A percentile compares a stretch with the other conserved stretches of the same genome.
These are phyloP conservation scores for Ailanthus altissimus DNA, from an alignment of 345 rosid genomes.

Conservation along the genomic window DNA sequence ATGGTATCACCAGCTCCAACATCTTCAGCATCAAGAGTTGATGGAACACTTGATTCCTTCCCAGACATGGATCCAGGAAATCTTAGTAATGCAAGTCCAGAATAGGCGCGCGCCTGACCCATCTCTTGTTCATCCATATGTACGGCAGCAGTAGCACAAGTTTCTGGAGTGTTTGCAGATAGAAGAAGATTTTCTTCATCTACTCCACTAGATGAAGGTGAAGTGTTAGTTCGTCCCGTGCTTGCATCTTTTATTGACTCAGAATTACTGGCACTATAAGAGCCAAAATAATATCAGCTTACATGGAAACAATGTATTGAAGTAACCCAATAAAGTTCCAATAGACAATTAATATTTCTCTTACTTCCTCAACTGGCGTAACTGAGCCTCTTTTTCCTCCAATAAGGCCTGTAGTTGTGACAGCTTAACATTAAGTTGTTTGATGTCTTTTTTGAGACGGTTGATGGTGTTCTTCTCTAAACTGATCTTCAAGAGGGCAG, in stretches of 20 bases:
- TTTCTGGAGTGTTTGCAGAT: constrained; percentile 32
- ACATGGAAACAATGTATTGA: constrained; percentile 12
- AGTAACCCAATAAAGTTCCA: constrained; percentile 12
- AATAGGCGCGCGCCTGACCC: constrained; percentile 28
- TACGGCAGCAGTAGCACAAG: constrained; percentile 21
- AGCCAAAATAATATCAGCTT: constrained; percentile 18
- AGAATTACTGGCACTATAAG: constrained; percentile 35
- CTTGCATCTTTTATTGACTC: constrained; percentile 33
- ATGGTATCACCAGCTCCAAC: constrained; percentile 28
- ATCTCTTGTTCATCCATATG: constrained; percentile 25
- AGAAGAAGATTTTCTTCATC: constrained; percentile 39
- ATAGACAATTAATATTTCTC: neutral
- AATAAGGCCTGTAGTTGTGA: constrained; percentile 65
- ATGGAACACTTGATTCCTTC: constrained; percentile 35
- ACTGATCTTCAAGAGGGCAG: constrained; percentile 65
- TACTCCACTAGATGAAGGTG: constrained; percentile 32
- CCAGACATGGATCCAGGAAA: constrained; percentile 18
- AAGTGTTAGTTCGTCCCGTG: constrained; percentile 30
- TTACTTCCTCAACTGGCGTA: constrained; percentile 50
- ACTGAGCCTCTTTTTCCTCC: constrained; percentile 63
- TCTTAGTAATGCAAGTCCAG: constrained; percentile 27
- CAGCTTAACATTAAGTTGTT: constrained; percentile 56
- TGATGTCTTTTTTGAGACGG: constrained; percentile 56
- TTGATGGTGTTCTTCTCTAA: constrained; percentile 52
- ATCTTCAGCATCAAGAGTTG: constrained; percentile 24